Percentiles rank a stretch among this genome's conserved stretches.
Conservation (phyloP, 2,329 filamentous ascomycete species). For the Diplocarpon rosae region DNA sequence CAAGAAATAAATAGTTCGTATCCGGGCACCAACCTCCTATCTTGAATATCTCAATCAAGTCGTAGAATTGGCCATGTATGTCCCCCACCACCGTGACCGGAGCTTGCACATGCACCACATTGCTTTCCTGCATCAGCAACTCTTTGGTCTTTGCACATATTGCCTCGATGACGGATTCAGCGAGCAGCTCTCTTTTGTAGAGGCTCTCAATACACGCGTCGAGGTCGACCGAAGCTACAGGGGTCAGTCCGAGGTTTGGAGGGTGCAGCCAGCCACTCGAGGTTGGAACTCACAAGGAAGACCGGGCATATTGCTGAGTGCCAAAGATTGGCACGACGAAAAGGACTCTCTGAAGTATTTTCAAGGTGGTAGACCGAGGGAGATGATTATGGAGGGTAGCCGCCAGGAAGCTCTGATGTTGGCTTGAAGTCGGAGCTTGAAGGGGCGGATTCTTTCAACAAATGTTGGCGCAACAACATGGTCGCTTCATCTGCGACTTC, state of each 20-base stretch:
- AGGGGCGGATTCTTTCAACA: slow-evolving; percentile 20
- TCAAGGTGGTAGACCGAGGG: neutral
- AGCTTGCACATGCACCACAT: slow-evolving; percentile 92
- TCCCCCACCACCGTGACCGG: slow-evolving; percentile 96
- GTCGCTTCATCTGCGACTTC: slow-evolving; percentile 16
- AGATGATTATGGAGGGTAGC: slow-evolving; percentile 11
- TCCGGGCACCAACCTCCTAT: slow-evolving; percentile 96
- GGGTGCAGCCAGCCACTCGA: neutral
- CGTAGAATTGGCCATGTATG: slow-evolving; percentile 98
- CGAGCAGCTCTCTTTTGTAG: slow-evolving; percentile 93
- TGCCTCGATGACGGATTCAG: slow-evolving; percentile 95
- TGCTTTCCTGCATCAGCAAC: slow-evolving; percentile 98
- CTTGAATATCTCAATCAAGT: slow-evolving; percentile 97
- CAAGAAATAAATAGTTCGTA: slow-evolving; percentile 95
- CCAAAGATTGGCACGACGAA: neutral
- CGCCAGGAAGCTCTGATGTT: slow-evolving; percentile 18
- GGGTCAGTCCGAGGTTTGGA: slow-evolving; percentile 4
- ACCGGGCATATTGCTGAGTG: slow-evolving; percentile 39
- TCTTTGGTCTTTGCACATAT: slow-evolving; percentile 99
- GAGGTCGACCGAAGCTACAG: slow-evolving; percentile 80
- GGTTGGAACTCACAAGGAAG: slow-evolving; percentile 38
- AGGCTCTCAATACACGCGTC: slow-evolving; percentile 97
- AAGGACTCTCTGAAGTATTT: neutral
- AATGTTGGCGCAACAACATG: slow-evolving; percentile 26
- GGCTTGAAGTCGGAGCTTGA: slow-evolving; percentile 17